Evolutionary conservation across 306 rosid genomes (phyloP).

Genomic region (Castanopsis chinensis): DNA sequence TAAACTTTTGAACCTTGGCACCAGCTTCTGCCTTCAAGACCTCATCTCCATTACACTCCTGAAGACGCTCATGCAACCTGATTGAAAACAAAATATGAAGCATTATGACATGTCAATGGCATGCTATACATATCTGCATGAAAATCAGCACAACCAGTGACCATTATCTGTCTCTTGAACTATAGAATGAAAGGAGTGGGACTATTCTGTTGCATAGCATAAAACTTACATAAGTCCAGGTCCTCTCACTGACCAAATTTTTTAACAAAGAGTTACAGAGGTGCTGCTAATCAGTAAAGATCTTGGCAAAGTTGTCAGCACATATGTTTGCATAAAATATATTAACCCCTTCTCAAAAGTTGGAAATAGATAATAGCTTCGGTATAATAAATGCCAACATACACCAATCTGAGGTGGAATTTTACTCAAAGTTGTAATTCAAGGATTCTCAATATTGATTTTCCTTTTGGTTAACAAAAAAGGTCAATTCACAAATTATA

Average conservation of each 20-base stretch:
- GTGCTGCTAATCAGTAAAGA: background rate
- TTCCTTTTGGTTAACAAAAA: too few relatives aligned
- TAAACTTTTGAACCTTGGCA: slow-evolving; percentile 79
- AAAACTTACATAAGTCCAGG: background rate
- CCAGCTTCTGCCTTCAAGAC: slow-evolving; percentile 86
- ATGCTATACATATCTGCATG: slow-evolving; percentile 13
- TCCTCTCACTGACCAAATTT: background rate
- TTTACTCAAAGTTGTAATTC: too few relatives aligned
- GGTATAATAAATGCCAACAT: background rate
- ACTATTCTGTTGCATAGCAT: background rate
- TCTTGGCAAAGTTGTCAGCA: background rate
- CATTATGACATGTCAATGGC: background rate
- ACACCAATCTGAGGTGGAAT: background rate
- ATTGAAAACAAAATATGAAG: slow-evolving; percentile 17
- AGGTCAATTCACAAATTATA: too few relatives aligned
- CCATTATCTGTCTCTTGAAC: background rate
- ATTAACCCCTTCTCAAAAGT: background rate
- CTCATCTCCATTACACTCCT: slow-evolving; percentile 88
- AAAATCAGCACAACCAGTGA: slow-evolving; percentile 1
- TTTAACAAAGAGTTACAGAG: background rate
- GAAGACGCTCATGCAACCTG: slow-evolving; percentile 88
- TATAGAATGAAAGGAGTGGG: background rate
- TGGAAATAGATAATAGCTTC: background rate
- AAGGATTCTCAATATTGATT: too few relatives aligned
- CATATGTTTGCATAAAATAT: background rate